These are phyloP conservation scores for Cladobotryum protrusum DNA, from an alignment of 2,329 filamentous ascomycete genomes.

Conservation along the genomic window DNA sequence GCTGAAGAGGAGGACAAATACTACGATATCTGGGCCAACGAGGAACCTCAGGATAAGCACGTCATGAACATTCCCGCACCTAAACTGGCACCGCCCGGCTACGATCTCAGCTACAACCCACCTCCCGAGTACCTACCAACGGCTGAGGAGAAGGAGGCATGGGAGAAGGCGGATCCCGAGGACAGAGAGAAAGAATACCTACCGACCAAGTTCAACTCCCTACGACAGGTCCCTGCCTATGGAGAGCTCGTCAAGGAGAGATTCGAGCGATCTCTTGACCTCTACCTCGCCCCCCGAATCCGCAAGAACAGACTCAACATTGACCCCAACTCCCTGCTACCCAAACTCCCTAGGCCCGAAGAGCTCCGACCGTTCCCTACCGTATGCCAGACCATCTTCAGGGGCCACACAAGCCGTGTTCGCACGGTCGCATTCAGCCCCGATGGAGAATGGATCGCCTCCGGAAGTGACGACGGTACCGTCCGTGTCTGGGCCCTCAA, in stretches of 20 bases:
- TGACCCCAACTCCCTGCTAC: conserved; percentile 84
- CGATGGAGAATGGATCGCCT: conserved; percentile 77
- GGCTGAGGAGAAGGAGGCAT: conserved; percentile 73
- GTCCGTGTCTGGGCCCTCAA: conserved; percentile 89
- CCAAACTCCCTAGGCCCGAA: conserved; percentile 86
- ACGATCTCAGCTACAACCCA: conserved; percentile 94
- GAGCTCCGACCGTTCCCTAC: conserved; percentile 95
- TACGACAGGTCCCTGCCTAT: conserved; percentile 90
- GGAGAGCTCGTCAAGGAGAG: conserved; percentile 87
- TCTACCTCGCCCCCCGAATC: conserved; percentile 89
- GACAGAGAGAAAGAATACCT: conserved; percentile 87
- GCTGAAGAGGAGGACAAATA: conserved; percentile 64
- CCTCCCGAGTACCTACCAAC: conserved; percentile 90
- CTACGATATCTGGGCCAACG: conserved; percentile 94
- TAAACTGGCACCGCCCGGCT: conserved; percentile 86
- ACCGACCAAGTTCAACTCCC: conserved; percentile 71
- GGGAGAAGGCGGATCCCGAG: conserved; percentile 82
- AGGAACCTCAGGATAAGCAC: conserved; percentile 74
- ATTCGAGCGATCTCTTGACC: conserved; percentile 89
- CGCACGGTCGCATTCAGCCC: conserved; percentile 81
- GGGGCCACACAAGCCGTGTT: conserved; percentile 82
- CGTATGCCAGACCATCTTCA: conserved; percentile 77
- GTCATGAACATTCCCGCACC: conserved; percentile 93
- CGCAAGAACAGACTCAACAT: conserved; percentile 94
- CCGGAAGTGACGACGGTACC: conserved; percentile 89